Conservation (phyloP, 2,329 filamentous ascomycete species). For the Volutella citrinella region DNA sequence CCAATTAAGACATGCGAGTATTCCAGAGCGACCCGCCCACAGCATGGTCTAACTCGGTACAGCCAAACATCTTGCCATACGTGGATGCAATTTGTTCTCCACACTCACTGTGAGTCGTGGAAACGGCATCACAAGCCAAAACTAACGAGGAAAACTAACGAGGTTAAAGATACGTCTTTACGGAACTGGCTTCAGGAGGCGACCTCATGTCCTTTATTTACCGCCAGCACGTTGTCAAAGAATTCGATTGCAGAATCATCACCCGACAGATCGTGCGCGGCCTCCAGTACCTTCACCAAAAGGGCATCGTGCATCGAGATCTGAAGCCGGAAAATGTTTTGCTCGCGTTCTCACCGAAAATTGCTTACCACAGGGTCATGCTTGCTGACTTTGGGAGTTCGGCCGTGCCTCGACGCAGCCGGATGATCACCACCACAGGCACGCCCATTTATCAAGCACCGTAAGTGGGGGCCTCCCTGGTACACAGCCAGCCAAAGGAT, state of each 20-base stretch:
- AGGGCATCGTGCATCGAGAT: conserved; percentile 50
- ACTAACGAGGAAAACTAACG: neutral
- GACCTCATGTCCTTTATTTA: conserved; percentile 50
- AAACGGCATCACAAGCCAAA: neutral
- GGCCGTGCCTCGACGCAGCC: conserved; percentile 37
- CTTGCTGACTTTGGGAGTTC: conserved; percentile 53
- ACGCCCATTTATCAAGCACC: conserved; percentile 48
- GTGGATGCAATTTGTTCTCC: conserved; percentile 48
- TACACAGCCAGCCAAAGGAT: too few species aligned
- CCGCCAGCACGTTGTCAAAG: conserved; percentile 33
- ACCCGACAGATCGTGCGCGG: conserved; percentile 46
- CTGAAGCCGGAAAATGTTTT: conserved; percentile 55
- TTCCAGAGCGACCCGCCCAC: too few species aligned
- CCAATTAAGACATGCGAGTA: conserved; percentile 51
- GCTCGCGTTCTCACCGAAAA: conserved; percentile 42
- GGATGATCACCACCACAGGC: conserved; percentile 44
- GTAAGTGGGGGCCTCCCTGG: too few species aligned
- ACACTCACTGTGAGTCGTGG: conserved; percentile 40
- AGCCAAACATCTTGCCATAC: conserved; percentile 56
- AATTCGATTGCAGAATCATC: conserved; percentile 43
- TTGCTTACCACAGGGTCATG: conserved; percentile 43
- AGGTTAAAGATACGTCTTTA: conserved; percentile 49
- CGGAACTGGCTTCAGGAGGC: conserved; percentile 53
- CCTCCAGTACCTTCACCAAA: conserved; percentile 46
- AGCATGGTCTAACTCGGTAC: conserved; percentile 13